Conservation (phyloP, 2,329 filamentous ascomycete species). For the Fusarium miscanthi region DNA sequence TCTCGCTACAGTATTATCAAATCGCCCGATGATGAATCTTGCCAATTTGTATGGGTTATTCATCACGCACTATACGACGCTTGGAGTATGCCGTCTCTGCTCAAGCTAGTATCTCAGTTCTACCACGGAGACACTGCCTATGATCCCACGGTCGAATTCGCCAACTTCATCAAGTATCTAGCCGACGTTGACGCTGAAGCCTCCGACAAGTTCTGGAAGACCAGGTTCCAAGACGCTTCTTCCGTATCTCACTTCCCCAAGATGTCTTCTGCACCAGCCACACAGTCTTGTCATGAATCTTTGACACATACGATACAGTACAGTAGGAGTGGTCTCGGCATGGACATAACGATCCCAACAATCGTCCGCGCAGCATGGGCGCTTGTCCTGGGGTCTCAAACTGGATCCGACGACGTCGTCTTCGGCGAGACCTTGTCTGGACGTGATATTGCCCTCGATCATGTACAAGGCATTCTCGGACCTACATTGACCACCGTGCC, state of each 20-base stretch:
- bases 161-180: conserved; percentile 34
- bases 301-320: conserved; percentile 1
- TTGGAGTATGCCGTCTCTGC: conserved; percentile 37
- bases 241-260: conserved; percentile 19
- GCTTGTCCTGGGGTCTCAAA: conserved; percentile 11
- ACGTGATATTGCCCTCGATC: conserved; percentile 19
- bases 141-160: neutral
- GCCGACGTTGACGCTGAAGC: neutral
- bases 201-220: conserved; percentile 28
- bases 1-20: conserved; percentile 17
- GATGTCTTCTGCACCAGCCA: neutral
- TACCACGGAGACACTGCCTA: neutral
- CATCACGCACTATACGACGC: conserved; percentile 41
- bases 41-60: conserved; percentile 32
- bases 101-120: conserved; percentile 12
- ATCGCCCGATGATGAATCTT: neutral
- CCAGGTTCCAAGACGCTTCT: conserved; percentile 4
- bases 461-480: conserved; percentile 26
- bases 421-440: conserved; percentile 34
- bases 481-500: conserved; percentile 32
- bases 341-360: conserved; percentile 22
- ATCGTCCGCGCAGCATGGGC: conserved; percentile 34
- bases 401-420: conserved; percentile 28
- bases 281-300: neutral
- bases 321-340: neutral